Conservation (phyloP, 2,329 filamentous ascomycete genomes). For the Hortaea werneckii region DNA sequence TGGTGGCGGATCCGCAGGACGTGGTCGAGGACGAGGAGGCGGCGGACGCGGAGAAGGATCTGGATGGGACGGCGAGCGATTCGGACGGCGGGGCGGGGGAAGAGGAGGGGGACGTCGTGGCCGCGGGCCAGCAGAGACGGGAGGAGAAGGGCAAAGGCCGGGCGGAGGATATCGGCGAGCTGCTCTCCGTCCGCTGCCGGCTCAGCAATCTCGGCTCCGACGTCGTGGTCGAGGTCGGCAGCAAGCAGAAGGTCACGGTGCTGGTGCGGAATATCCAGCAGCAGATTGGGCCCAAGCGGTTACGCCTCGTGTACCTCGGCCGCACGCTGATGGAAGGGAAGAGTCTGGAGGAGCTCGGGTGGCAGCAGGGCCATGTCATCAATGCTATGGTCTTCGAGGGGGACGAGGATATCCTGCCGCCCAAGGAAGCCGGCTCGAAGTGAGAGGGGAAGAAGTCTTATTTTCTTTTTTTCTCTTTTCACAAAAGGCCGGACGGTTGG, state of each 20-base stretch:
- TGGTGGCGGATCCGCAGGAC: constrained; percentile 34
- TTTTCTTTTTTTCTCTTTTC: too few relatives aligned
- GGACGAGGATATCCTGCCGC: background rate
- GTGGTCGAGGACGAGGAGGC: constrained; percentile 21
- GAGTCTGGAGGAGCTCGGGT: constrained; percentile 59
- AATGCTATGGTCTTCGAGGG: constrained; percentile 58
- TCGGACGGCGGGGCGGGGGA: constrained; percentile 10
- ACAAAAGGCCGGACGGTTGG: too few relatives aligned
- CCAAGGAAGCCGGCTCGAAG: background rate
- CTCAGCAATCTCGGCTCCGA: constrained; percentile 31
- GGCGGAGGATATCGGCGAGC: constrained; percentile 22
- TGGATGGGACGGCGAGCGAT: constrained; percentile 12
- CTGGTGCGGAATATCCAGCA: constrained; percentile 54
- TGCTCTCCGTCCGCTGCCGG: constrained; percentile 26
- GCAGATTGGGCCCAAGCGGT: constrained; percentile 52
- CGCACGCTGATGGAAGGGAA: constrained; percentile 62
- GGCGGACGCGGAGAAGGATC: constrained; percentile 12
- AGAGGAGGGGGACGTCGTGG: constrained; percentile 9
- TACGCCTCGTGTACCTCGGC: constrained; percentile 72
- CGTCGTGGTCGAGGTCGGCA: constrained; percentile 25
- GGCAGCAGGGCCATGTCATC: constrained; percentile 63
- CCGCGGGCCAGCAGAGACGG: constrained; percentile 1
- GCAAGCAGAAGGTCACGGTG: constrained; percentile 48
- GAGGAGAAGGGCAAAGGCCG: constrained; percentile 25
- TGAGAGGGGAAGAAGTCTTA: too few relatives aligned